These are phyloP conservation scores for Evernia prunastri DNA, from an alignment of 495 filamentous ascomycete genomes.

Conservation along the genomic window DNA sequence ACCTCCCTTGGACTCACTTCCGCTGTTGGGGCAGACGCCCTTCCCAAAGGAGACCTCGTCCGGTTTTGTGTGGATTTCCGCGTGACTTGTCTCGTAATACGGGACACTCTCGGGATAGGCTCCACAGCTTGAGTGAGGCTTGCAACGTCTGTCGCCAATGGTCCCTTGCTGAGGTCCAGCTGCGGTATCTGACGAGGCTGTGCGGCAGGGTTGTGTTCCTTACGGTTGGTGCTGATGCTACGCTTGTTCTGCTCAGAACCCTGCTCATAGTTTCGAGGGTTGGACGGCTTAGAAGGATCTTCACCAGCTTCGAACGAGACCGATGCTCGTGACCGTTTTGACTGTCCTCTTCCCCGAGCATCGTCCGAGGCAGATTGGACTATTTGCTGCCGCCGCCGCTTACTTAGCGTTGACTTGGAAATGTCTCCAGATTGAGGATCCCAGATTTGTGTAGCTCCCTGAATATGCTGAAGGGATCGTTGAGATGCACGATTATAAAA, in stretches of 20 bases:
- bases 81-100: too few relatives aligned
- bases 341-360: background rate
- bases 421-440: background rate
- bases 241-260: background rate
- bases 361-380: background rate
- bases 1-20: too few relatives aligned
- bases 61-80: too few relatives aligned
- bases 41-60: too few relatives aligned
- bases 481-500: background rate
- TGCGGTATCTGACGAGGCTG: background rate
- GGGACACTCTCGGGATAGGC: too few relatives aligned
- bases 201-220: background rate
- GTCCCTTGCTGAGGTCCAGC: background rate
- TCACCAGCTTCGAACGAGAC: background rate
- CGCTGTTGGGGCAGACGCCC: too few relatives aligned
- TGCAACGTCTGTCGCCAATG: background rate
- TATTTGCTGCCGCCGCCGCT: background rate
- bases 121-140: too few relatives aligned
- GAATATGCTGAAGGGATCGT: background rate
- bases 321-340: background rate
- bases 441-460: background rate
- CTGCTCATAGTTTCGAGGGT: background rate
- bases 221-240: background rate
- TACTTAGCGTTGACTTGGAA: background rate
- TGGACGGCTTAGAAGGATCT: background rate